Evolutionary conservation across 805 yeast species (phyloP), one percentile per base, ranked within the genome.

Genomic region (Schizosaccharomyces cryophilus): DNA sequence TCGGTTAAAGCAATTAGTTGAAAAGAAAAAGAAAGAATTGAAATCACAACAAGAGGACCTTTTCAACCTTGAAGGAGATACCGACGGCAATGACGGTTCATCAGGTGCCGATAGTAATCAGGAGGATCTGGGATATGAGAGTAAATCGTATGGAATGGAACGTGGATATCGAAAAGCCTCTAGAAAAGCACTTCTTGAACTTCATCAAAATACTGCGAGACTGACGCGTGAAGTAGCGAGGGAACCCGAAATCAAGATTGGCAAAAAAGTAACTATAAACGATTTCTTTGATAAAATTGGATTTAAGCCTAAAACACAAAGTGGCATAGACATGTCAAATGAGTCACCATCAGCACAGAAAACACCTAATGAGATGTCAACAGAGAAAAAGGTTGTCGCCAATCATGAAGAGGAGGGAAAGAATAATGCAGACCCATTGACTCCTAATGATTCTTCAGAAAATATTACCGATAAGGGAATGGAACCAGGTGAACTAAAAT

Each of bases 171-270:
- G 60, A 29, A 40, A 35, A n/a, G 65, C 66, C 2, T 61, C 64
- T 40, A 63, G 61, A 45, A 64, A 64, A 31, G 66, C 66, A 2
- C n/a, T 62, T 38, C 63, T 61, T 38, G 65, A 64, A 45, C 61
- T 64, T 61, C 60, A 61, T 38, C 48, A 54, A 31, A 66, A 64
- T 35, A 59, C 63, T 13, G 65, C 64, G 19, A 61, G 66, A 11
- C 59, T 64, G 15, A 63, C 60, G 9, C 47, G 66, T 55, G 62
- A 64, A 61, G 30, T 45, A 40, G 42, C n/a, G 11, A 19, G 30
- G 9, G 21, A 35, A 21, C 60, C 60, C 11, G 42, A 56, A 11
- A 19, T 31, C 4, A n/a, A 31, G 7, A 24, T 56, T n/a, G 35
- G 35, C 26, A 26, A 56, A 47, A 56, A 56, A 40, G 60, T 56